phyloP scores from a whole-genome alignment of 2,329 filamentous ascomycete species.

The Paracorniculantispora psalliotae region DNA sequence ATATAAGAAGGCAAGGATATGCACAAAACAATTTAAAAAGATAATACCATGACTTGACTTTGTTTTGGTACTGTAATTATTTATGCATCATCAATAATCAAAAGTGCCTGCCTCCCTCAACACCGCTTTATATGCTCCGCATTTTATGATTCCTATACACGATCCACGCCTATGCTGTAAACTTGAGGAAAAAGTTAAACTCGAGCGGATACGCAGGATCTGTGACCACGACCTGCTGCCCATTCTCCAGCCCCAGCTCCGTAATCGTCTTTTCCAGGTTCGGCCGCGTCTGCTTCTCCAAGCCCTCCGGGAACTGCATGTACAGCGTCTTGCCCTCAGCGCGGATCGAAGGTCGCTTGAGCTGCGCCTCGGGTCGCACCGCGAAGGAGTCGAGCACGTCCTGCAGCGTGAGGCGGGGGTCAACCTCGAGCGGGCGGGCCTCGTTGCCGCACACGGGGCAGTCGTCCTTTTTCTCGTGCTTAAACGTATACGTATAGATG shows the following conservation, averaged over 20 bases:
- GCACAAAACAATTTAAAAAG: slow-evolving; percentile 10
- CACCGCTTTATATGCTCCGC: background rate
- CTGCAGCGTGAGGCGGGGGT: slow-evolving; percentile 67
- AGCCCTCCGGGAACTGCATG: slow-evolving; percentile 74
- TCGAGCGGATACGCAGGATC: slow-evolving; percentile 83
- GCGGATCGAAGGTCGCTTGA: slow-evolving; percentile 88
- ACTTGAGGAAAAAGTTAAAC: slow-evolving; percentile 52
- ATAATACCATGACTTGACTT: background rate
- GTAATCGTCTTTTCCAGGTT: slow-evolving; percentile 75
- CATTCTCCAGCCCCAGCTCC: slow-evolving; percentile 67
- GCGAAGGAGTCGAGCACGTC: slow-evolving; percentile 83
- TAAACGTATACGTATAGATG: slow-evolving; percentile 96
- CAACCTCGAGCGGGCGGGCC: slow-evolving; percentile 68
- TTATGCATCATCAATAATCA: background rate
- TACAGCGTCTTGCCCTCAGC: slow-evolving; percentile 79
- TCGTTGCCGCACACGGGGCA: slow-evolving; percentile 90
- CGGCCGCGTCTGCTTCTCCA: slow-evolving; percentile 78
- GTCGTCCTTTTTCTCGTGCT: slow-evolving; percentile 88
- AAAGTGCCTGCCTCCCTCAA: background rate
- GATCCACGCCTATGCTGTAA: slow-evolving; percentile 26
- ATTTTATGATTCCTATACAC: background rate
- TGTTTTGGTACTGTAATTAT: background rate
- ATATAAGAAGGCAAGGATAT: background rate
- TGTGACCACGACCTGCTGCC: slow-evolving; percentile 86
- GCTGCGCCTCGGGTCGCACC: slow-evolving; percentile 78